Evolutionary conservation across 192 early-diverging fungal species (phyloP).

Genomic region (Dissophora globulifera): DNA sequence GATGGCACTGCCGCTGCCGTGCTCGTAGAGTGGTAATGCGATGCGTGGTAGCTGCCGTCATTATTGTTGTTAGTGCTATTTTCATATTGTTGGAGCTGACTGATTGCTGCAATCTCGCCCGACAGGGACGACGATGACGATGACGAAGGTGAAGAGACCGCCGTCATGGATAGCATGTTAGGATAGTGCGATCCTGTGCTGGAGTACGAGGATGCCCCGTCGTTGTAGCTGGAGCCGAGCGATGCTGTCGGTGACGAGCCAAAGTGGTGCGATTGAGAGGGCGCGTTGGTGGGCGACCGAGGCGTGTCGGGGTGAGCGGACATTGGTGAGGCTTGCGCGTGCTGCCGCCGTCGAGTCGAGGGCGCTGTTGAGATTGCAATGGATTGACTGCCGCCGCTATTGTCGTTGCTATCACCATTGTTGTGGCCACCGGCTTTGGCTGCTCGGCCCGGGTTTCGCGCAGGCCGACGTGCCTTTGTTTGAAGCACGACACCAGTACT

Average conservation of each 20-base stretch:
- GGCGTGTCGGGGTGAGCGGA: background rate
- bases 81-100: too few relatives aligned
- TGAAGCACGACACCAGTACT: constrained; percentile 30
- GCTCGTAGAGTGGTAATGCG: constrained; percentile 1
- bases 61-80: too few relatives aligned
- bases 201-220: constrained; percentile 28
- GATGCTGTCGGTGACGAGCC: constrained; percentile 23
- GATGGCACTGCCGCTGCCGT: background rate
- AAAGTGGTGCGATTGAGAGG: background rate
- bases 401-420: background rate
- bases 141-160: constrained; percentile 25
- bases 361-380: constrained; percentile 13
- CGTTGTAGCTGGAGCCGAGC: constrained; percentile 19
- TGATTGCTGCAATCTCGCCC: background rate
- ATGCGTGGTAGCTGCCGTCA: background rate
- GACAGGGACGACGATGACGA: constrained; percentile 16
- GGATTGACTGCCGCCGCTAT: constrained; percentile 13
- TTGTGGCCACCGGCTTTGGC: too few relatives aligned
- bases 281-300: constrained; percentile 4
- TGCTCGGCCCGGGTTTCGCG: constrained; percentile 28
- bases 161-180: constrained; percentile 38
- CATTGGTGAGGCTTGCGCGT: background rate
- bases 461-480: constrained; percentile 37
- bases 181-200: constrained; percentile 37
- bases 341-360: background rate